Evolutionary conservation across 306 rosid species (phyloP).

Genomic region (Abrus pulchellus): DNA sequence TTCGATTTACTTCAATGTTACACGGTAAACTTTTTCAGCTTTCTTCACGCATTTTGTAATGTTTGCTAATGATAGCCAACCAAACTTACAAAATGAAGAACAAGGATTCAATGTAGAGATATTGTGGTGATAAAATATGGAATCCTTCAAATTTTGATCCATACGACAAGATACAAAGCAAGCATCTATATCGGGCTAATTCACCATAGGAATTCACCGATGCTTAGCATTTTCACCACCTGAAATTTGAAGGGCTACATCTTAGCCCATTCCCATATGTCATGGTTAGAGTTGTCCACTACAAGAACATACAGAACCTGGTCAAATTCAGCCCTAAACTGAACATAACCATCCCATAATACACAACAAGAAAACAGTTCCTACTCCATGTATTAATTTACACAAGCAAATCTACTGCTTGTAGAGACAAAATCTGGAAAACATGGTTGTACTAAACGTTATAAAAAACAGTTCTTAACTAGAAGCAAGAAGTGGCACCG

Average conservation of each 20-base stretch:
- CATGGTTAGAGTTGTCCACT: conserved; percentile 51
- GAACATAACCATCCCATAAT: conserved; percentile 58
- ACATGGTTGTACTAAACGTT: conserved; percentile 35
- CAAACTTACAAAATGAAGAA: not conserved
- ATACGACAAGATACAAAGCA: conserved; percentile 37
- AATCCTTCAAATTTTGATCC: conserved; percentile 43
- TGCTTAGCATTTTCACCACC: conserved; percentile 44
- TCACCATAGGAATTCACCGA: conserved; percentile 40
- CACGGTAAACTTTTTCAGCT: not conserved
- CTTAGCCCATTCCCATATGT: conserved; percentile 49
- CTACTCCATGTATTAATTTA: conserved; percentile 55
- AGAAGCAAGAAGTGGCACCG: conserved; percentile 49
- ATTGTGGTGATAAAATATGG: conserved; percentile 2
- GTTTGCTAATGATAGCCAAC: not conserved
- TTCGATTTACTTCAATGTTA: not conserved
- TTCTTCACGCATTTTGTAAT: not conserved
- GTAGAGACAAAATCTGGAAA: conserved; percentile 56
- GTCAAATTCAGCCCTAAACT: conserved; percentile 79
- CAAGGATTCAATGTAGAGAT: not conserved
- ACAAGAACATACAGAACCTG: conserved; percentile 46
- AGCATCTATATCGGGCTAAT: conserved; percentile 31
- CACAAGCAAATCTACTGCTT: conserved; percentile 61
- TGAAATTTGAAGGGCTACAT: conserved; percentile 45
- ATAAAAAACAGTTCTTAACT: conserved; percentile 44
- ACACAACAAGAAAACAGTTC: conserved; percentile 61